Conservation (phyloP, 1,284 basidiomycete species). For the Ceratobasidium theobromae region DNA sequence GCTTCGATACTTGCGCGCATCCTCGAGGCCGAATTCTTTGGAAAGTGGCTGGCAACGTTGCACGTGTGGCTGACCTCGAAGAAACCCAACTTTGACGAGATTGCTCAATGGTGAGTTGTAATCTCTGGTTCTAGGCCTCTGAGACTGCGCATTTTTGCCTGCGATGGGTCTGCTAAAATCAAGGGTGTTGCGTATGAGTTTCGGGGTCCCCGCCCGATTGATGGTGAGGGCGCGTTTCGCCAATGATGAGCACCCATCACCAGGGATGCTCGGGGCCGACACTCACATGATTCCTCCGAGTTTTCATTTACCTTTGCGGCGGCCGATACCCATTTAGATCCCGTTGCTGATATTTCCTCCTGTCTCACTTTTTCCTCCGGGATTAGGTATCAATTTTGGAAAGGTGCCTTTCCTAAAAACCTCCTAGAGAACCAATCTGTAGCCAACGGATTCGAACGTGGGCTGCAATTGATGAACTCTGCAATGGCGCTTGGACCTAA, state of each 20-base stretch:
- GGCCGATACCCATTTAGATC: neutral
- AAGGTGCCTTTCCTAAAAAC: slow-evolving; percentile 69
- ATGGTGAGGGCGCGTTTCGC: neutral
- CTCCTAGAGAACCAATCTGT: slow-evolving; percentile 66
- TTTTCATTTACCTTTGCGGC: neutral
- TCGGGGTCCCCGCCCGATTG: neutral
- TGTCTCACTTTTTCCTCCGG: neutral
- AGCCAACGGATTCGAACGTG: slow-evolving; percentile 77
- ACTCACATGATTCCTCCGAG: neutral
- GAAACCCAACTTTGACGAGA: slow-evolving; percentile 80
- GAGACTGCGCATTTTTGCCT: neutral
- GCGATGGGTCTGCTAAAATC: neutral
- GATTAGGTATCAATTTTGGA: slow-evolving; percentile 73
- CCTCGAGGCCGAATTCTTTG: slow-evolving; percentile 90
- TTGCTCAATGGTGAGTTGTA: slow-evolving; percentile 79
- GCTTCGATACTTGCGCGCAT: slow-evolving; percentile 76
- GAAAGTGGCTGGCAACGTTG: slow-evolving; percentile 92
- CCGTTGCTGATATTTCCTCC: neutral
- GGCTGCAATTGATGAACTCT: slow-evolving; percentile 88
- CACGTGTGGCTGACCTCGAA: slow-evolving; percentile 89
- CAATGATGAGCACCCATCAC: neutral
- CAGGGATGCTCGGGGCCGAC: neutral
- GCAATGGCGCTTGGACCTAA: slow-evolving; percentile 81
- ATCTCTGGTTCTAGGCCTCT: neutral
- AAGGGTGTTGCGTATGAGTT: neutral